Base-by-base conservation (phyloP, 495 filamentous ascomycete species). In the Platismatia glauca region DNA sequence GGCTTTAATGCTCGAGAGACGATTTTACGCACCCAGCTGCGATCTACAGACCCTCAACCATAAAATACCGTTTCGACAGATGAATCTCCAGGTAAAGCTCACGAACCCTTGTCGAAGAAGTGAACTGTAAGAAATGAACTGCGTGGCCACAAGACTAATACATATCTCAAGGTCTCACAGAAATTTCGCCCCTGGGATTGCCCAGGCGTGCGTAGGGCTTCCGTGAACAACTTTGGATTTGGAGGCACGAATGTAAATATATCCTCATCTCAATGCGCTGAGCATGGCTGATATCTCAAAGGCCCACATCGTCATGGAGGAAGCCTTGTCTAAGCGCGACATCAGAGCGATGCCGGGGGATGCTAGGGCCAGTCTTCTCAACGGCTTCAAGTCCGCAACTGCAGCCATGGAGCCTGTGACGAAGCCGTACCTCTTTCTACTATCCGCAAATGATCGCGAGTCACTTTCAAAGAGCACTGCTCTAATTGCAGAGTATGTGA, bases 221-320 rank as follows among this genome's bases (percentile, higher is more conserved):
- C 79, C 57, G 78, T 87, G 20, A 86, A 85, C 67, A 81, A 78
- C 4, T 86, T 86, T 55, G 82, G 82, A 0, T 84, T 81, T 64
- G 83, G 83, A 31, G 82, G 83, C 57, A 74, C 79, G 20, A 85
- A 86, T 64, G 76, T 78, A 15, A 82, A 57, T 78, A 71, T 18
- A 80, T 83, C 39, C n/a, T 82, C 9, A 35, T 37, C 13, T 39
- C 13, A 29, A 43, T 15, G 22, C 39, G 15, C 37, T 27, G 12
- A 22, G 16, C 35, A 22, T 58, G 7, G 34, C 55, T 57, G 16
- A 57, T 15, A 7, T 2, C 15, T 37, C 15, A 37, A 16, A 57
- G 55, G 33, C 55, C 16, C 57, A 58, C 31, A 20, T 58, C 24
- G 4, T 58, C 34, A 58, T 58, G 57, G 57, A 58, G 38, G 57